phyloP scores from a whole-genome alignment of 768 basidiomycete genomes.

The Lyophyllum shimeji region DNA sequence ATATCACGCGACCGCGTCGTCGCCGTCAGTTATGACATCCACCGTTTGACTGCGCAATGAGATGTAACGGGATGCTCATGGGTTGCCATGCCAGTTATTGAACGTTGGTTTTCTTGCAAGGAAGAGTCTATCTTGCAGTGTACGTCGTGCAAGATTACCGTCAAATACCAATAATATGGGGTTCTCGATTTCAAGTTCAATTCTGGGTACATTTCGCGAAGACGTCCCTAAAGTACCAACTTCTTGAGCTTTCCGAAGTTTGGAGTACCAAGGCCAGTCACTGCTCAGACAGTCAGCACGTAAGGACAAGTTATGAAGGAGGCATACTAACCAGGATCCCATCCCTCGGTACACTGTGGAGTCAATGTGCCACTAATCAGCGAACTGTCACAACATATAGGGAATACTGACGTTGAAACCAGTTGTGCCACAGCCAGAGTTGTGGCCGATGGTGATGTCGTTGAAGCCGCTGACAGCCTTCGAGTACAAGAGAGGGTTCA shows the following conservation, averaged over 20 bases:
- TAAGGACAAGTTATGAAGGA: neutral
- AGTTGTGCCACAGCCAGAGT: constrained; percentile 54
- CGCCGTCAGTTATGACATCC: no score
- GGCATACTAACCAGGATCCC: constrained; percentile 53
- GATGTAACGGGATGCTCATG: no score
- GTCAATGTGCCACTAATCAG: constrained; percentile 2
- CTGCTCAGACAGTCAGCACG: constrained; percentile 5
- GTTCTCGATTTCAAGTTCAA: neutral
- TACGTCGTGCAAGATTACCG: neutral
- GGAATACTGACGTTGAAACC: constrained; percentile 54
- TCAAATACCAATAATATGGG: no score
- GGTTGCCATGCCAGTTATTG: no score
- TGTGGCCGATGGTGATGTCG: constrained; percentile 56
- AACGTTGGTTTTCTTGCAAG: no score
- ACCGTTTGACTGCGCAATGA: no score
- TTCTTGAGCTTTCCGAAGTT: constrained; percentile 15
- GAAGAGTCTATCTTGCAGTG: no score
- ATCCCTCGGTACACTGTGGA: constrained; percentile 45
- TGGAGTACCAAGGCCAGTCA: constrained; percentile 14
- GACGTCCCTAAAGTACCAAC: constrained; percentile 53
- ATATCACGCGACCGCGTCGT: neutral
- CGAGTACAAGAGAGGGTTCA: constrained; percentile 64
- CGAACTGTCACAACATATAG: neutral
- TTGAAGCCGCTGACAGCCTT: constrained; percentile 41
- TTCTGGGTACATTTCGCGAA: constrained; percentile 27